phyloP scores from a whole-genome alignment of 164 flowering plant species.

The Malania oleifera region DNA sequence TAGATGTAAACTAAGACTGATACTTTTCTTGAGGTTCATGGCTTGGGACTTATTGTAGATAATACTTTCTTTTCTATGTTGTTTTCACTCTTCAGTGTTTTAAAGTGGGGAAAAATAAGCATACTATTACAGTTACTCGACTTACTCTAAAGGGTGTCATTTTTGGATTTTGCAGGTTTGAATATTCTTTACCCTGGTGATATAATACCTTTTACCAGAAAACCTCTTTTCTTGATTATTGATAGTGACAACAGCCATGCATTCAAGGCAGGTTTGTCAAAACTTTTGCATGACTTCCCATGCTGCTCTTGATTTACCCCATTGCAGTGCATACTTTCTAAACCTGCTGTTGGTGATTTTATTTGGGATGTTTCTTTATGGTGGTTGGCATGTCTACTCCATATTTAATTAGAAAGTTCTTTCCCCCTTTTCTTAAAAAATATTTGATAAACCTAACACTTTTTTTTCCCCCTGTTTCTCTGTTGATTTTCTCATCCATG shows the following conservation, averaged over 20 bases:
- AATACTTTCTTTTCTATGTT: neutral
- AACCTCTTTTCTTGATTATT: slow-evolving; percentile 81
- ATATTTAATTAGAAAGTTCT: neutral
- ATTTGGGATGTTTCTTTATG: neutral
- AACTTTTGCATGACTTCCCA: slow-evolving; percentile 35
- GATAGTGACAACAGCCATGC: slow-evolving; percentile 97
- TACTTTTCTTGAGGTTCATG: neutral
- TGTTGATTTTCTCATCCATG: slow-evolving; percentile 15
- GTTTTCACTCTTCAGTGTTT: neutral
- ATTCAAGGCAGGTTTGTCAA: slow-evolving; percentile 99
- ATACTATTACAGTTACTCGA: neutral
- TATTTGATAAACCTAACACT: too few relatives aligned
- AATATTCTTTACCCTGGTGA: slow-evolving; percentile 80
- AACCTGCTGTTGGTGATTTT: neutral
- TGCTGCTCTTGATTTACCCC: neutral
- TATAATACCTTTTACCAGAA: slow-evolving; percentile 88
- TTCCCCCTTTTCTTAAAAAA: neutral
- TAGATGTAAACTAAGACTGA: neutral
- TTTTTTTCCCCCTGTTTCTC: slow-evolving; percentile 6
- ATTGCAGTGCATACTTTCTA: neutral
- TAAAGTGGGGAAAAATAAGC: neutral
- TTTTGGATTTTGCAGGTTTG: slow-evolving; percentile 49
- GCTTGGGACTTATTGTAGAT: too few relatives aligned
- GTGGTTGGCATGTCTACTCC: neutral
- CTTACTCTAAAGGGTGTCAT: neutral